phyloP scores from a whole-genome alignment of 2,329 filamentous ascomycete species.

The Phialemoniopsis sp. region DNA sequence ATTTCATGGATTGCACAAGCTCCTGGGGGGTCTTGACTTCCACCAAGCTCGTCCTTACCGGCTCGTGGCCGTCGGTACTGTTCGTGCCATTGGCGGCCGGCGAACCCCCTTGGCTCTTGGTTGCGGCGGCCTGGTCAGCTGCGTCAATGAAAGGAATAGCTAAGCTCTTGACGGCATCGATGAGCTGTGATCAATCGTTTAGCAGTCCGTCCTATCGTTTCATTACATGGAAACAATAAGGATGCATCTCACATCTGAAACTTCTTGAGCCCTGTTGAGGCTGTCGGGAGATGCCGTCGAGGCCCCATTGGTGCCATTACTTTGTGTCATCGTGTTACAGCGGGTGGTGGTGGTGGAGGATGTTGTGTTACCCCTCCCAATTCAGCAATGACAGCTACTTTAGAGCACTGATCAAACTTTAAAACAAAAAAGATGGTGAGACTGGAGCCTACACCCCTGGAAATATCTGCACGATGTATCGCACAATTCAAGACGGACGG shows the following conservation, averaged over 20 bases:
- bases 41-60: too few relatives aligned
- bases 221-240: neutral
- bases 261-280: slow-evolving; percentile 20
- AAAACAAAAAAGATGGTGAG: too few relatives aligned
- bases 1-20: slow-evolving; percentile 48
- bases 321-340: too few relatives aligned
- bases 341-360: too few relatives aligned
- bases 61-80: too few relatives aligned
- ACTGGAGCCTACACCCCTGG: too few relatives aligned
- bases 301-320: neutral
- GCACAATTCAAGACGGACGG: too few relatives aligned
- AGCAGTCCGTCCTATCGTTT: neutral
- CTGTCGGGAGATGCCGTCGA: neutral
- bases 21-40: slow-evolving; percentile 57
- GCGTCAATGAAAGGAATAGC: slow-evolving; percentile 67
- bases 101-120: slow-evolving; percentile 23
- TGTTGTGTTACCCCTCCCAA: too few relatives aligned
- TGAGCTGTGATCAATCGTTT: slow-evolving; percentile 44
- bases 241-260: slow-evolving; percentile 19
- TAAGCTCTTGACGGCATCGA: slow-evolving; percentile 62
- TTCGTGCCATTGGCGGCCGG: too few relatives aligned
- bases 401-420: too few relatives aligned
- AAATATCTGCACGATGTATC: too few relatives aligned
- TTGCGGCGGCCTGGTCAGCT: slow-evolving; percentile 60
- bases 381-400: too few relatives aligned